Conservation (phyloP, 495 filamentous ascomycete species). For the Hypoxylon trugodes region DNA sequence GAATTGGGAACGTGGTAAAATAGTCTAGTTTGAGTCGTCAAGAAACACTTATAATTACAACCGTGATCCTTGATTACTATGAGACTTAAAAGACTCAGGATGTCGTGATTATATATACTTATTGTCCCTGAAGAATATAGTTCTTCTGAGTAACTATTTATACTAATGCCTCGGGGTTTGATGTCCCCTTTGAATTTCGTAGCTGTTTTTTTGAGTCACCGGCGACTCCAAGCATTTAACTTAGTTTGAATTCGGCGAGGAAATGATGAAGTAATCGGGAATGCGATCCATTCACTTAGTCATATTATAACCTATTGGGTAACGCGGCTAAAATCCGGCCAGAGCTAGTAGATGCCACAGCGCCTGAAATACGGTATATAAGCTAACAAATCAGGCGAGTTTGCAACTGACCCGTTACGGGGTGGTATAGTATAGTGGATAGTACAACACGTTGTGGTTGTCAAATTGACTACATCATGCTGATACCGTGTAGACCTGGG, state of each 20-base stretch:
- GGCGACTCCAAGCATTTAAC: constrained; percentile 3
- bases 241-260: too few relatives aligned
- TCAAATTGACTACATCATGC: too few relatives aligned
- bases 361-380: neutral
- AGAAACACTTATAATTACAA: neutral
- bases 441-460: constrained; percentile 41
- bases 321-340: neutral
- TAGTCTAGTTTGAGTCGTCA: neutral
- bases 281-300: neutral
- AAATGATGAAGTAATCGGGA: constrained; percentile 11
- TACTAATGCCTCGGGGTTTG: too few relatives aligned
- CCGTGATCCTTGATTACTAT: neutral
- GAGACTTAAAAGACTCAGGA: neutral
- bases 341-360: too few relatives aligned
- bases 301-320: neutral
- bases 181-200: too few relatives aligned
- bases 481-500: constrained; percentile 37
- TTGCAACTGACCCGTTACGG: too few relatives aligned
- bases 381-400: too few relatives aligned
- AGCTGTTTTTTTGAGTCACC: constrained; percentile 17
- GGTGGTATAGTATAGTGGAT: constrained; percentile 39
- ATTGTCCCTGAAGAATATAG: neutral
- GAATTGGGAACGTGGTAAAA: constrained; percentile 21
- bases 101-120: constrained; percentile 2
- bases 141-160: neutral